Conservation (phyloP, 345 rosid genomes). For the Bruguiera sexangula region DNA sequence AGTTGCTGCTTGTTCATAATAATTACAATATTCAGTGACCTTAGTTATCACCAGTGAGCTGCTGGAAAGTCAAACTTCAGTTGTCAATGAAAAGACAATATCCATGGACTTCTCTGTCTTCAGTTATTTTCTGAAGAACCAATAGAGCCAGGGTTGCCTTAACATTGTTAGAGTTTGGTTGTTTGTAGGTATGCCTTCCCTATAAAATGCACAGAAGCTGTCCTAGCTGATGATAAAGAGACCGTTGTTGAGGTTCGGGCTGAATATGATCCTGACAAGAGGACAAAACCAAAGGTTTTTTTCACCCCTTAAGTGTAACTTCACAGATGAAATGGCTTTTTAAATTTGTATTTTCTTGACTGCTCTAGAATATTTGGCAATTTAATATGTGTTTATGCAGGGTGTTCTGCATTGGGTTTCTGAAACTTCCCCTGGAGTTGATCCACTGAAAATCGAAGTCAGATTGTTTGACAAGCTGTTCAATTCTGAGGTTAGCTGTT, state of each 20-base stretch:
- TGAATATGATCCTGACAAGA: conserved; percentile 82
- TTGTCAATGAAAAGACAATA: too few relatives aligned
- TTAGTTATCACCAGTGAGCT: too few relatives aligned
- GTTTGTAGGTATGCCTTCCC: conserved; percentile 63
- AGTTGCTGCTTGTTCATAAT: too few relatives aligned
- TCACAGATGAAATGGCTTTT: conserved; percentile 4
- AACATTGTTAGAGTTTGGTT: neutral
- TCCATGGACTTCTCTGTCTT: too few relatives aligned
- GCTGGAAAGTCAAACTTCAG: too few relatives aligned
- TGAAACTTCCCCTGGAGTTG: conserved; percentile 57
- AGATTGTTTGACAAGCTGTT: conserved; percentile 89
- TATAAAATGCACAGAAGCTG: conserved; percentile 59
- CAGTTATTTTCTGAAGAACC: neutral
- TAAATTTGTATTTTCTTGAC: neutral
- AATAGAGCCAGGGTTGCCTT: neutral
- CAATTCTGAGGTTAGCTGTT: conserved; percentile 62
- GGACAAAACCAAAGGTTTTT: conserved; percentile 81
- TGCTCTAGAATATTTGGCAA: conserved; percentile 2
- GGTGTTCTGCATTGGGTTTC: conserved; percentile 98
- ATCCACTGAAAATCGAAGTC: conserved; percentile 80
- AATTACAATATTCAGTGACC: too few relatives aligned
- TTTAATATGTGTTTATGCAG: conserved; percentile 23
- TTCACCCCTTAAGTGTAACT: neutral
- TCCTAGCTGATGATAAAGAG: conserved; percentile 74
- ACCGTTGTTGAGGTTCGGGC: conserved; percentile 68